Percentiles rank a stretch among this genome's conserved stretches.
Conservation (phyloP, 208 protist genomes). For the Crithidia bombi region DNA sequence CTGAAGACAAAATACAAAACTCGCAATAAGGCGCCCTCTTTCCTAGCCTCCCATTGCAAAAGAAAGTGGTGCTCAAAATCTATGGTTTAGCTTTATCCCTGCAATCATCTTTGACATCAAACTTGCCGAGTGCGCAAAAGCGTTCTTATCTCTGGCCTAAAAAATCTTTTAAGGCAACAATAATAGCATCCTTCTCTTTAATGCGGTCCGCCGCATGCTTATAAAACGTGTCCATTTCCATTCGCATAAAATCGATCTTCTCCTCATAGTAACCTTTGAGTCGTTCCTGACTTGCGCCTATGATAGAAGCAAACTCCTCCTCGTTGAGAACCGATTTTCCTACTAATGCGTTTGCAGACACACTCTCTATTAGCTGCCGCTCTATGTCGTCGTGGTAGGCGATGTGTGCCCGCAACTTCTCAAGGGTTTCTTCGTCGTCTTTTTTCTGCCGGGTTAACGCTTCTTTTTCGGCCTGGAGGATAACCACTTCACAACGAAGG, state of each 20-base stretch:
- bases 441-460: slow-evolving; percentile 11
- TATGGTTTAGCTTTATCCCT: no score
- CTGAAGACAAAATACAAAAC: no score
- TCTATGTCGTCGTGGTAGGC: slow-evolving; percentile 8
- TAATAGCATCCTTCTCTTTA: slow-evolving; percentile 30
- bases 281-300: slow-evolving; percentile 18
- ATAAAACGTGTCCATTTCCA: slow-evolving; percentile 23
- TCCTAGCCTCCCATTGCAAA: no score
- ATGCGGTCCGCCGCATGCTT: slow-evolving; percentile 19
- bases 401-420: slow-evolving; percentile 2
- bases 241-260: slow-evolving; percentile 24
- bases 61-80: no score
- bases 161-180: slow-evolving; percentile 18
- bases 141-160: not conserved
- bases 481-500: slow-evolving; percentile 19
- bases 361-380: not conserved
- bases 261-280: slow-evolving; percentile 24
- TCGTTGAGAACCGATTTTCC: slow-evolving; percentile 9
- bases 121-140: not conserved
- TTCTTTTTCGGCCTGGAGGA: slow-evolving; percentile 28
- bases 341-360: slow-evolving; percentile 1
- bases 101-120: no score
- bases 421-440: slow-evolving; percentile 23
- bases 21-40: no score
- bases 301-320: slow-evolving; percentile 23